Base-by-base conservation (phyloP, 352 stramenopile species). In the Phytophthora hybrid region DNA sequence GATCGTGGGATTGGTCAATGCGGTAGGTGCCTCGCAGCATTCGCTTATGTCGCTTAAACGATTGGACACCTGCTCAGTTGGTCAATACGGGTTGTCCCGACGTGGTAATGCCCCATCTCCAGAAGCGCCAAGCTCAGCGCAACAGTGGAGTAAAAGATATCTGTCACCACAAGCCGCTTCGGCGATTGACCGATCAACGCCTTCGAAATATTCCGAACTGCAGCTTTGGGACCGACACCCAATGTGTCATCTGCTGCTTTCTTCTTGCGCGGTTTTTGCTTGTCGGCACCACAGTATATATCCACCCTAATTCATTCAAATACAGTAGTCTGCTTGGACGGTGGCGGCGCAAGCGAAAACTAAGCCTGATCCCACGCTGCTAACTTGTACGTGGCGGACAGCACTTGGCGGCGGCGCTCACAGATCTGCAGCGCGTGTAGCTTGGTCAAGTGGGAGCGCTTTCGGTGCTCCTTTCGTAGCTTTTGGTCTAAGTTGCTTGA, bases 161-260 rank as follows among this genome's bases (percentile, higher is more conserved):
- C 70, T 0, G 63, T 73, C 2, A 77, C 34, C 13, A 73, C 31
- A 11, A 73, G 32, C 0, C 59, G 31, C 34, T 77, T 69, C 4
- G 4, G 11, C 0, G 41, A 19, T 37, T 77, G 58, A 1, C 10
- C 34, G 1, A 16, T 19, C 41, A 77, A 34, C 1, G 37, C 63
- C 44, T 77, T 77, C 0, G 31, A 61, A 10, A 69, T 63, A 5
- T 73, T 69, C 14, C 63, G 7, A 4, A 77, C 46, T 3, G 66
- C 63, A 4, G 70, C 57, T 8, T 62, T 69, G 0, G 63, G 46
- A 14, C 41, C 64, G 0, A 59, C 5, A 1, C 18, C 56, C 26
- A 59, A 31, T 1, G 21, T 19, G 4, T 46, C 32, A 16, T 51
- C 34, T 54, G 18, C 18, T 5, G 14, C 32, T 29, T 31, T 41